Evolutionary conservation across 345 rosid species (phyloP).

Genomic region (Murraya paniculata): DNA sequence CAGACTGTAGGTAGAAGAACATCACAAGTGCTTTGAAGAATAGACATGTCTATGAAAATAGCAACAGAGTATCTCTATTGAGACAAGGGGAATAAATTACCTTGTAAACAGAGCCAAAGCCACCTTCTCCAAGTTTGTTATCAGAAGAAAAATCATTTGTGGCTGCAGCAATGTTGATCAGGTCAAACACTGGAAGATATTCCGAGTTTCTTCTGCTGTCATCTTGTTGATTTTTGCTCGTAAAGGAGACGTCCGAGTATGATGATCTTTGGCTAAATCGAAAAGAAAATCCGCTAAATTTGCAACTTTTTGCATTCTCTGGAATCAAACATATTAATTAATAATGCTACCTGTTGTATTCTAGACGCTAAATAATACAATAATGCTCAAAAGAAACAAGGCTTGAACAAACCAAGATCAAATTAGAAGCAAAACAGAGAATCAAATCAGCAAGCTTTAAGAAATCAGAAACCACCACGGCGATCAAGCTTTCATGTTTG

Average conservation of each 20-base stretch:
- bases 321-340: neutral
- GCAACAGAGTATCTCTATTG: neutral
- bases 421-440: too few relatives aligned
- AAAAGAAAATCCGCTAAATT: neutral
- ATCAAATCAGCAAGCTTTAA: too few relatives aligned
- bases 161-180: conserved; percentile 42
- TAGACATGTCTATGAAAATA: too few relatives aligned
- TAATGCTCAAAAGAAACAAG: too few relatives aligned
- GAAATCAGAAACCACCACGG: too few relatives aligned
- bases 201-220: neutral
- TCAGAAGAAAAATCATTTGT: conserved; percentile 47
- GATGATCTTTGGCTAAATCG: neutral
- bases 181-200: conserved; percentile 28
- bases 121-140: conserved; percentile 72
- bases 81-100: conserved; percentile 20
- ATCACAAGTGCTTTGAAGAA: too few relatives aligned
- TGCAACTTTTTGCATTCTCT: neutral
- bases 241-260: neutral
- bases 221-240: neutral
- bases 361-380: too few relatives aligned
- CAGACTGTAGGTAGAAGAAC: neutral
- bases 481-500: too few relatives aligned
- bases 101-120: conserved; percentile 74
- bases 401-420: too few relatives aligned
- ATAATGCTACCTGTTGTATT: too few relatives aligned